A percentile compares a stretch with the other conserved stretches of the same genome.
Evolutionary conservation across 768 basidiomycete species (phyloP).

Genomic region (Tylopilus sp.): DNA sequence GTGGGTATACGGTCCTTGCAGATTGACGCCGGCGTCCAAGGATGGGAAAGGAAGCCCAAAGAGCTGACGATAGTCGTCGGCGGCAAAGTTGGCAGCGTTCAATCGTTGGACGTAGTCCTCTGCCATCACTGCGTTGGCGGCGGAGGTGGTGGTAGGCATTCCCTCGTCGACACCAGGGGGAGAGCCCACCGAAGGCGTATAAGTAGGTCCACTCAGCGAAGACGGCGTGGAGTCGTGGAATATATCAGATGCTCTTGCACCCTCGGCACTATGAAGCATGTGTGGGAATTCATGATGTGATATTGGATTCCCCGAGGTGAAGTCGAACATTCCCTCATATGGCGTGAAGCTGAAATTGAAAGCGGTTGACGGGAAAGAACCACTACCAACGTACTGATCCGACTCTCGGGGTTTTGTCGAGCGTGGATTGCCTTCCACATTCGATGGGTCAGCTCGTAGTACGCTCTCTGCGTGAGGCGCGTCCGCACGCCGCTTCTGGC

Average conservation of each 20-base stretch:
- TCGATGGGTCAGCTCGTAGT: conserved; percentile 73
- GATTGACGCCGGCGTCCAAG: conserved; percentile 40
- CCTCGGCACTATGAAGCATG: conserved; percentile 29
- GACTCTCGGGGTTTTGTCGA: conserved; percentile 31
- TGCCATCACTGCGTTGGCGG: conserved; percentile 64
- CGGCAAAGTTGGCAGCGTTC: conserved; percentile 43
- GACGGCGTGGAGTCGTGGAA: conserved; percentile 32
- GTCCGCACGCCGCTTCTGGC: conserved; percentile 79
- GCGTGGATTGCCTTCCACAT: conserved; percentile 39
- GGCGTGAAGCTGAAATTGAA: conserved; percentile 75
- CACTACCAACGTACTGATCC: conserved; percentile 40
- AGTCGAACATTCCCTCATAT: conserved; percentile 62
- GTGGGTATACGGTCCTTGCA: conserved; percentile 63
- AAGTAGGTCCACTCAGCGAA: conserved; percentile 29
- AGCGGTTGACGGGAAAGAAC: conserved; percentile 60
- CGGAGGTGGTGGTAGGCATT: conserved; percentile 61
- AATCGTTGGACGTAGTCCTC: conserved; percentile 67
- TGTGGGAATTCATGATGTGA: conserved; percentile 37
- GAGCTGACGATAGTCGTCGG: conserved; percentile 65
- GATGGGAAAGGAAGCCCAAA: conserved; percentile 63
- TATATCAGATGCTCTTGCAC: conserved; percentile 28
- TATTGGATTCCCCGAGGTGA: conserved; percentile 35
- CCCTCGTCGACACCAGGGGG: conserved; percentile 41
- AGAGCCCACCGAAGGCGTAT: conserved; percentile 36
- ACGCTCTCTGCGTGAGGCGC: conserved; percentile 78